Conservation (phyloP, 2,329 filamentous ascomycete genomes). For the Talaromyces verruculosus region DNA sequence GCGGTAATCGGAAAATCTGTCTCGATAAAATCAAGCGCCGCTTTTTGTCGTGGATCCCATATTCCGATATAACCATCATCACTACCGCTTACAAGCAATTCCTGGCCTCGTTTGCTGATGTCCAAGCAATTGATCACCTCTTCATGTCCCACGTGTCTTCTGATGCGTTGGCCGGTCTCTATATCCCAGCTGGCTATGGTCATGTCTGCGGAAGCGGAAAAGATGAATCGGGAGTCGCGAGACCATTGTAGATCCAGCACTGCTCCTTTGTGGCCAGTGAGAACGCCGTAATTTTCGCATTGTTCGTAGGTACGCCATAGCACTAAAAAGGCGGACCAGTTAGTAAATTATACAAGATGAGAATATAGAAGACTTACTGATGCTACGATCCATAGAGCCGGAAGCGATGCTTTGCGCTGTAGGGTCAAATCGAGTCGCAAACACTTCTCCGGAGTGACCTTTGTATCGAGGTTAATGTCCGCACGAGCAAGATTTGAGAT, state of each 20-base stretch:
- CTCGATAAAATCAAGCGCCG: constrained; percentile 81
- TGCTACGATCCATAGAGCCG: constrained; percentile 89
- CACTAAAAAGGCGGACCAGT: constrained; percentile 55
- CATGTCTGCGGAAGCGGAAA: constrained; percentile 90
- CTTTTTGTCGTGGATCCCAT: constrained; percentile 92
- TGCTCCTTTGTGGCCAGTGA: constrained; percentile 87
- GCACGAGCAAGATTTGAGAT: not conserved
- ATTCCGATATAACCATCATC: constrained; percentile 93
- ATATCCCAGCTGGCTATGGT: constrained; percentile 93
- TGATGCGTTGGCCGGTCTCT: constrained; percentile 86
- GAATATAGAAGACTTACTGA: constrained; percentile 60
- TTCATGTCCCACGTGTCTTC: constrained; percentile 87
- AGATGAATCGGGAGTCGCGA: constrained; percentile 84
- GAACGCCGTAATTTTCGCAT: constrained; percentile 89
- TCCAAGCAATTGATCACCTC: constrained; percentile 94
- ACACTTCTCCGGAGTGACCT: constrained; percentile 77
- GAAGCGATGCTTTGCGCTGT: constrained; percentile 88
- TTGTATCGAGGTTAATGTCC: not conserved
- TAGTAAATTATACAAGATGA: not conserved
- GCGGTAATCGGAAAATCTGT: constrained; percentile 92
- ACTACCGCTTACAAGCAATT: constrained; percentile 84
- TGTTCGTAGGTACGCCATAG: constrained; percentile 91
- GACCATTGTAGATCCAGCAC: constrained; percentile 95
- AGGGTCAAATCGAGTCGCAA: constrained; percentile 85
- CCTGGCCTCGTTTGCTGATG: constrained; percentile 83